A percentile compares a stretch with the other conserved stretches of the same genome.
Conservation (phyloP, 2,329 filamentous ascomycete species). For the Alternaria rosae region DNA sequence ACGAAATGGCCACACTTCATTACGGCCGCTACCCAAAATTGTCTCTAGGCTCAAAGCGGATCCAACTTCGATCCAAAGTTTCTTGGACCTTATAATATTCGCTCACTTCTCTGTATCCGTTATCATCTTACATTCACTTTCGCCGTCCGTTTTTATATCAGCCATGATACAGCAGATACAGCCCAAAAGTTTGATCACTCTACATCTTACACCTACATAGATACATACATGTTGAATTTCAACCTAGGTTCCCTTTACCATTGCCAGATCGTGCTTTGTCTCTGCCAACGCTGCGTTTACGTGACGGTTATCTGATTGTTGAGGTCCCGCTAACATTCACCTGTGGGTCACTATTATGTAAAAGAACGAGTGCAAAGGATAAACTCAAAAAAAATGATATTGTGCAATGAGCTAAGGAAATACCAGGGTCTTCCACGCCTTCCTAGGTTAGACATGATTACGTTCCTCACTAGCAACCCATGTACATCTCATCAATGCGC, state of each 20-base stretch:
- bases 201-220: not conserved
- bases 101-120: not conserved
- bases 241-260: not conserved
- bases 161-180: not conserved
- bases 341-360: too few species aligned
- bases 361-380: too few species aligned
- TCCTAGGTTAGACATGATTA: too few species aligned
- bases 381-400: too few species aligned
- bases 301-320: too few species aligned
- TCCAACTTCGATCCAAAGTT: not conserved
- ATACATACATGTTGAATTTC: not conserved
- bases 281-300: rapidly evolving
- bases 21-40: not conserved
- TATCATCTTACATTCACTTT: not conserved
- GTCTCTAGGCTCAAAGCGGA: not conserved
- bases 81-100: not conserved
- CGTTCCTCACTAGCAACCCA: too few species aligned
- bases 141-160: not conserved
- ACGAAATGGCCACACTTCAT: not conserved
- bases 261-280: rapidly evolving
- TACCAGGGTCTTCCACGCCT: too few species aligned
- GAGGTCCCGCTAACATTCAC: too few species aligned
- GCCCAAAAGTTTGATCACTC: not conserved
- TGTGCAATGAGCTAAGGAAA: too few species aligned
- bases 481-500: too few species aligned